These are phyloP conservation scores for Linnemannia schmuckeri DNA, from an alignment of 192 early-diverging fungal species.

Conservation along the genomic window DNA sequence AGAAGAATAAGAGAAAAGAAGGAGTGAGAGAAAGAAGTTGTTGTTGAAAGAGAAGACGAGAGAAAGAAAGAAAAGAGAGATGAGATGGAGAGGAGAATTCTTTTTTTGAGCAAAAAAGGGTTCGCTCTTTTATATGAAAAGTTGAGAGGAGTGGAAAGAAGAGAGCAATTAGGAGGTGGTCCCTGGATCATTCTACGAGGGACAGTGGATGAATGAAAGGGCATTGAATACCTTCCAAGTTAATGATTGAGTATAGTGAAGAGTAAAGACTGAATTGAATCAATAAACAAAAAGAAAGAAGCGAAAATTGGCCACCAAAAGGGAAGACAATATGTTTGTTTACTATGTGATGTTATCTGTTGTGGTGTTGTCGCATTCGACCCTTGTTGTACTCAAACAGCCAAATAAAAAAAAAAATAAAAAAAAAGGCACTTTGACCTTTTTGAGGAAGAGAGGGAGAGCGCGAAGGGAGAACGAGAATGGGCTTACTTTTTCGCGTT, in stretches of 20 bases:
- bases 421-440: background rate
- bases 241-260: background rate
- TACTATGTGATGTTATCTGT: background rate
- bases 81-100: slow-evolving; percentile 5
- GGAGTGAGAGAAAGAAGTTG: background rate
- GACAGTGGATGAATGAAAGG: too few relatives aligned
- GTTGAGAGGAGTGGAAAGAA: background rate
- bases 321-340: background rate
- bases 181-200: background rate
- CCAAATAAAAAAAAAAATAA: too few relatives aligned
- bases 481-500: too few relatives aligned
- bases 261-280: background rate
- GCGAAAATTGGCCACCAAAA: background rate
- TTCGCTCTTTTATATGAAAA: background rate
- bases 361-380: background rate
- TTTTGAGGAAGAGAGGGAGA: background rate
- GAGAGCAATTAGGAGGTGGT: background rate
- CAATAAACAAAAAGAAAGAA: background rate
- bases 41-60: background rate
- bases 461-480: too few relatives aligned
- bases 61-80: background rate
- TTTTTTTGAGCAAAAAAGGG: slow-evolving; percentile 4
- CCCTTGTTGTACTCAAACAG: background rate
- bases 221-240: background rate
- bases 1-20: background rate